Conservation (phyloP, 495 filamentous ascomycete species). For the Lasiosphaeriaceae sp. region DNA sequence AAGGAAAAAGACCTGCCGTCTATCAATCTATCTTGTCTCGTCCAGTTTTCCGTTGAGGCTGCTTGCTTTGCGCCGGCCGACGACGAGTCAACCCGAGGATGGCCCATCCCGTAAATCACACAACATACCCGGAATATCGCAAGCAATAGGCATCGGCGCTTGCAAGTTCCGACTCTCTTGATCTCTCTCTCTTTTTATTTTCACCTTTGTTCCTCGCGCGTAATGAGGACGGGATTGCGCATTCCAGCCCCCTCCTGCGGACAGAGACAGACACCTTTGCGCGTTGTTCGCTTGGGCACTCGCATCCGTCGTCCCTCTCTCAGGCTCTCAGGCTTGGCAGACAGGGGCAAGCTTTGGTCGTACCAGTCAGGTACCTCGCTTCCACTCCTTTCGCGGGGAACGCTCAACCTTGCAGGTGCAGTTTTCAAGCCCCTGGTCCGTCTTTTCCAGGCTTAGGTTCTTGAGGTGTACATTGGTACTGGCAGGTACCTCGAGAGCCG, state of each 20-base stretch:
- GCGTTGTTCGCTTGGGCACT: background rate
- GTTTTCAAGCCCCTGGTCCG: background rate
- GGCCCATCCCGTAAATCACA: background rate
- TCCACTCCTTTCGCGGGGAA: conserved; percentile 24
- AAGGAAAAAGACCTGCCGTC: conserved; percentile 9
- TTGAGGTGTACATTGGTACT: background rate
- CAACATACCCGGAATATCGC: background rate
- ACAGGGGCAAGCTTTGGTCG: conserved; percentile 8
- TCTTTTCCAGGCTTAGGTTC: conserved; percentile 1
- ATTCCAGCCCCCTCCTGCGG: no score
- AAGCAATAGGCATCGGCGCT: background rate
- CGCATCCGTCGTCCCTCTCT: background rate
- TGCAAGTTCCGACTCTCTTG: background rate
- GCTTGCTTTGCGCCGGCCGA: background rate
- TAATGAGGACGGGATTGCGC: no score
- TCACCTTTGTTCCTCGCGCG: no score
- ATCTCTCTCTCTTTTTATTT: background rate
- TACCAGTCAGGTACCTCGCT: conserved; percentile 19
- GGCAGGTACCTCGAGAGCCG: background rate
- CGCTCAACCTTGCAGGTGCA: conserved; percentile 19
- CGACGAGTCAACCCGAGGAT: background rate
- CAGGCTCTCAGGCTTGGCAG: conserved; percentile 14
- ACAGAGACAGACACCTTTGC: background rate
- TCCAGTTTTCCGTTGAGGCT: background rate
- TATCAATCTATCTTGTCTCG: conserved; percentile 11